Evolutionary conservation across 768 basidiomycete genomes (phyloP), one percentile per base, ranked within the genome.

Genomic region (Rhizopogon sp.): DNA sequence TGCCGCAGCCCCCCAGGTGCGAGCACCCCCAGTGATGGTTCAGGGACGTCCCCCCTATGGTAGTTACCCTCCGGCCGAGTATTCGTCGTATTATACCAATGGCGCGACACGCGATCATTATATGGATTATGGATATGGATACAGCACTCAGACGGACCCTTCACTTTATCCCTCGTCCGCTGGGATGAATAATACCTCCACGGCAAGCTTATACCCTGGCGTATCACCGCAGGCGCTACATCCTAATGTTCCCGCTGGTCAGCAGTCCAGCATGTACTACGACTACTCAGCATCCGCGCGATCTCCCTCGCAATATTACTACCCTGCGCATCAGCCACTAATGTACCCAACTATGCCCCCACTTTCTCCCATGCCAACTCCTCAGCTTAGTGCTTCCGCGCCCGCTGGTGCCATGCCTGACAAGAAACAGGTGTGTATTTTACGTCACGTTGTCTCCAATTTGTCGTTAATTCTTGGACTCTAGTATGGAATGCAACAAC

Each of bases 281-380:
- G 84, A 85, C 61, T 88, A 81, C 60, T 65, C 75, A 49, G 73
- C 72, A 16, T 62, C 74, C 11, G 70, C 76, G 44, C 76, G 79
- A 43, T 74, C 78, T 4, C 72, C 78, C 10, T 80, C 84, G 11
- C 85, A 81, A 56, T 88, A 77, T 62, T 89, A 76, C 63, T 86
- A 83, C 62, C 75, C 81, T 29, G 62, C 78, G 13, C 76, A 74
- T 56, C 85, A 84, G 62, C 70, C 80, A 6, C 74, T 87, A 64
- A 72, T 87, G 56, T 87, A 83, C 66, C 77, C 81, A 55, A 66
- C 74, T 11, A 74, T 76, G 28, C 72, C 79, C 13, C 69, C 78
- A 28, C 78, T 79, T 52, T 81, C 83, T 5, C 76, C 82, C 25
- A 78, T 85, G 73, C 68, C 77, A 7, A 72, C 75, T n/a, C 70